Percentiles rank a stretch among this genome's conserved stretches.
Conservation (phyloP, 1,284 basidiomycete species). For the Cerrena zonata region DNA sequence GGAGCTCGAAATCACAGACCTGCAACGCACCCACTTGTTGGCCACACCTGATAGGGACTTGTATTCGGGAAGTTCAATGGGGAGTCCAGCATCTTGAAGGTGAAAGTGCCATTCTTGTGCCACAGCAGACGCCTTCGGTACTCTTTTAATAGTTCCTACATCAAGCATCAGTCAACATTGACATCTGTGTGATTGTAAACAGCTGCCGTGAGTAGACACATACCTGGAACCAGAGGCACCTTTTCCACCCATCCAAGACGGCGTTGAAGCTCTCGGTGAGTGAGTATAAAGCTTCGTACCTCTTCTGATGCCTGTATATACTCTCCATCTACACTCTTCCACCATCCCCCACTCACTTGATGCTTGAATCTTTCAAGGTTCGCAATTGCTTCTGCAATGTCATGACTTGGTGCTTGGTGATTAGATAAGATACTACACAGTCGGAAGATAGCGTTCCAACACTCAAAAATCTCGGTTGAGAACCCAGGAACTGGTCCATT, state of each 20-base stretch:
- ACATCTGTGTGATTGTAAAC: background rate
- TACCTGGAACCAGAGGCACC: background rate
- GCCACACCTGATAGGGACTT: background rate
- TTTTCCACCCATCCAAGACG: slow-evolving; percentile 16
- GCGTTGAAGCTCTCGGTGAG: slow-evolving; percentile 14
- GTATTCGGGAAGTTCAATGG: background rate
- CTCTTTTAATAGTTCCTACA: background rate
- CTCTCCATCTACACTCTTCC: slow-evolving; percentile 7
- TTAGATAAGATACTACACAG: slow-evolving; percentile 37
- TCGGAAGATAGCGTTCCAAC: slow-evolving; percentile 41
- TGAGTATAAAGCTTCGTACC: slow-evolving; percentile 10
- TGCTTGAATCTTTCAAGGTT: slow-evolving; percentile 28
- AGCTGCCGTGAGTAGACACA: background rate
- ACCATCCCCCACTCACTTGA: slow-evolving; percentile 16
- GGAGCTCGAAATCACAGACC: background rate
- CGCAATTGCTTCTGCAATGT: slow-evolving; percentile 34
- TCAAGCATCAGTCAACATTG: background rate
- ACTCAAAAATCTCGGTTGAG: slow-evolving; percentile 40
- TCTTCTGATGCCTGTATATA: slow-evolving; percentile 9
- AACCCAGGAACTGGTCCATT: slow-evolving; percentile 19
- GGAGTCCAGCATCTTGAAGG: background rate
- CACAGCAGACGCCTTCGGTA: slow-evolving; percentile 1
- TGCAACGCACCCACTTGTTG: background rate
- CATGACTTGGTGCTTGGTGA: slow-evolving; percentile 36
- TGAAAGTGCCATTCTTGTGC: background rate